Evolutionary conservation across 345 rosid species (phyloP), one percentile per base, ranked within the genome.

Genomic region (Alliaria petiolata): DNA sequence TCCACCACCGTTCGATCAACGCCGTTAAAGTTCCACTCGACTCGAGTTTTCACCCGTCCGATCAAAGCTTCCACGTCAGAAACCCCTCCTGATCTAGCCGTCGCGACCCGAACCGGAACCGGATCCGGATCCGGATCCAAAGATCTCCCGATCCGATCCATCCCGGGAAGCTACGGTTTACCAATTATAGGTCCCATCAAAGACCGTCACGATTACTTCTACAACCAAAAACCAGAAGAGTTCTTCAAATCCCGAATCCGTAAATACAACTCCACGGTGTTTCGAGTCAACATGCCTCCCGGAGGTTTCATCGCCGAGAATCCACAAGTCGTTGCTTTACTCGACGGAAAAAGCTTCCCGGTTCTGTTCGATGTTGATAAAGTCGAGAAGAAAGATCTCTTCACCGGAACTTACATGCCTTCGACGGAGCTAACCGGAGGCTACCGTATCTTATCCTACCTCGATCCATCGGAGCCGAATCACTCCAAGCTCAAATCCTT

Each of bases 221-320:
- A 91, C 73, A 82, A 82, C 67, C 90, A 83, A 59, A 92, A 95
- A 2, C 68, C 84, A 6, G 90, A 85, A 1, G 95, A 88, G 65
- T 95, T 59, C 75, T 95, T 95, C 78, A 86, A 85, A 69, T 86
- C 90, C 0, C 80, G 83, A 30, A 58, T 78, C 40, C 84, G 85
- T 10, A 89, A 85, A 71, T 78, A 95, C 76, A 54, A 81, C n/a
- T 95, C 99, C n/a, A n/a, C n/a, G n/a, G n/a, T n/a, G n/a, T n/a
- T n/a, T n/a, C n/a, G n/a, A n/a, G n/a, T n/a, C n/a, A n/a, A n/a
- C n/a, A n/a, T n/a, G n/a, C n/a, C n/a, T n/a, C n/a, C n/a, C n/a
- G n/a, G n/a, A n/a, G n/a, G n/a, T n/a, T n/a, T n/a, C n/a, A n/a
- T n/a, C n/a, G n/a, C n/a, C n/a, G n/a, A n/a, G n/a, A n/a, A n/a